Base-by-base conservation (phyloP, 2,329 filamentous ascomycete species). In the Sarocladiaceae sp. region DNA sequence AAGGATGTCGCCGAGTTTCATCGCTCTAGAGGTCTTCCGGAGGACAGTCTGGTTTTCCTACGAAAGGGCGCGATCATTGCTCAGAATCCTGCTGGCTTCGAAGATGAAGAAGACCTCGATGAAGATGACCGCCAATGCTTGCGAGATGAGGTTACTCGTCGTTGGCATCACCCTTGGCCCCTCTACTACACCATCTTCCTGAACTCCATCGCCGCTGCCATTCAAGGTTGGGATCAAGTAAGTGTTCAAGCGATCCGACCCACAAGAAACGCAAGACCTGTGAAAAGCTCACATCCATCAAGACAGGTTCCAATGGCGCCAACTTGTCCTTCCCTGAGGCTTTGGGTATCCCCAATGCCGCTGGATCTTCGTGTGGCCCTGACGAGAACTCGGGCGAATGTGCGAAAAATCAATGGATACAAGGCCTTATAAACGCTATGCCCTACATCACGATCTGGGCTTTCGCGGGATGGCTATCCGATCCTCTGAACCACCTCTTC, bases 1-100 rank as follows among this genome's bases (percentile, higher is more conserved):
- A 63, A 66, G 18, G 71, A 81, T 54, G 82, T 85, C 2, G 71
- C 79, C 39, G 61, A 67, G 0, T 86, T 84, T 61, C 79, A 77
- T 39, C 56, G 62, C 3, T 64, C 75, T n/a, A 72, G 74, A 48
- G 71, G 71, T 8, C 65, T 83, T 3, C 63, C 64, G 1, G 68
- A 69, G 31, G 71, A 78, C 20, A 67, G 77, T 18, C 60, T 77
- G 58, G 20, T 78, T 2, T 50, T 65, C 4, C 60, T 69, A 3
- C 44, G 55, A 10, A 67, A 64, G 50, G 64, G 62, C 1, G 63
- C 64, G 4, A 48, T 48, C 26, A 33, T 48, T 4, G 44, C 44
- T n/a, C 44, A 48, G 22, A 48, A 74, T 17, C 78, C 79, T 0
- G 66, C 70, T 15, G 66, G 65, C 1, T 78, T 75, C 37, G 72